Conservation (phyloP, 2,329 filamentous ascomycete species). For the Scleromitrula shiraiana region DNA sequence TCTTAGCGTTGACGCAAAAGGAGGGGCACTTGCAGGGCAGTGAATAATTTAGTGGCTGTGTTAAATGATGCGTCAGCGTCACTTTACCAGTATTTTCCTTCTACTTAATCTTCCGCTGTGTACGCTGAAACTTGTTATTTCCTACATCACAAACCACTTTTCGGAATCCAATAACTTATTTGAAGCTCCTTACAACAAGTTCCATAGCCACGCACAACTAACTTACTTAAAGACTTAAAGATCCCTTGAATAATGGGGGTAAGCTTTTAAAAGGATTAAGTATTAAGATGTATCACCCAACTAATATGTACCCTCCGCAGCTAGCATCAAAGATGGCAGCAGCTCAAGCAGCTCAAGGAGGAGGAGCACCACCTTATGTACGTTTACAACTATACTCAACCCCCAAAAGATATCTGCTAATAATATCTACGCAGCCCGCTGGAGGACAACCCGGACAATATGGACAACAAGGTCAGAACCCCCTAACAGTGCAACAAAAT, state of each 20-base stretch:
- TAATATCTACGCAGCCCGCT: not conserved
- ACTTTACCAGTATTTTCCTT: no score
- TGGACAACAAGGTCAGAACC: not conserved
- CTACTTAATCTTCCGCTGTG: not conserved
- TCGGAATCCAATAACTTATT: not conserved
- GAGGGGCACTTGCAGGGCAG: not conserved
- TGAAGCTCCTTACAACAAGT: not conserved
- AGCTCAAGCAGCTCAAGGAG: constrained; percentile 5
- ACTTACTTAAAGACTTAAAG: constrained; percentile 4
- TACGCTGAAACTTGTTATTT: not conserved
- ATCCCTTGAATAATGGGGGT: constrained; percentile 9
- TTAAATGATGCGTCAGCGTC: no score
- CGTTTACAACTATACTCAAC: not conserved
- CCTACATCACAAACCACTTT: not conserved
- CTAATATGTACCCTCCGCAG: constrained; percentile 7
- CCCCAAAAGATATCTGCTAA: not conserved
- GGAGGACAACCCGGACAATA: not conserved
- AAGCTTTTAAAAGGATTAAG: constrained; percentile 7
- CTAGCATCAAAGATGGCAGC: constrained; percentile 10
- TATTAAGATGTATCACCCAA: constrained; percentile 4
- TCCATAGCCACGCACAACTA: not conserved
- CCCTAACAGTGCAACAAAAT: not conserved
- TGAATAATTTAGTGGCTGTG: not conserved
- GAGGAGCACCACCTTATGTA: constrained; percentile 7
- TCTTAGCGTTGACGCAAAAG: not conserved